Conservation (phyloP, 2,329 filamentous ascomycete genomes). For the Graphilbum ipis-grandicollis region DNA sequence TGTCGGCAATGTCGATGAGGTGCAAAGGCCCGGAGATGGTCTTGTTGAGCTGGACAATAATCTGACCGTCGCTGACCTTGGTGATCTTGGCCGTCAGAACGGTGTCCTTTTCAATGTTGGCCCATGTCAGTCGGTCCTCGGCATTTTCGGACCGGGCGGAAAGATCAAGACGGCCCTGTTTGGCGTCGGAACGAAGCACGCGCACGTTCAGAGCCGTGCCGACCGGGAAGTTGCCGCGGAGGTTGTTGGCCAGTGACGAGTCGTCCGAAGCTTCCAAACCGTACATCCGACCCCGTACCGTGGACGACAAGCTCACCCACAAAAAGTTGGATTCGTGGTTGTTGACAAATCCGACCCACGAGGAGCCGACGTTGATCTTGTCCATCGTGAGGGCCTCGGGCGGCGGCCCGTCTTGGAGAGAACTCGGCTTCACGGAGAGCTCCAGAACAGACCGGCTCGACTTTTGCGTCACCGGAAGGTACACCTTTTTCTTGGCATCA, state of each 20-base stretch:
- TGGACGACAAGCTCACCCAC: conserved; percentile 84
- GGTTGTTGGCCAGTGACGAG: conserved; percentile 56
- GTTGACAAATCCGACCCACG: conserved; percentile 75
- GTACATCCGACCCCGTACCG: conserved; percentile 67
- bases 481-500: conserved; percentile 77
- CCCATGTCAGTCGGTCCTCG: conserved; percentile 44
- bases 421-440: conserved; percentile 62
- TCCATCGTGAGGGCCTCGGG: conserved; percentile 46
- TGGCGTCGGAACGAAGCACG: conserved; percentile 56
- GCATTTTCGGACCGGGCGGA: conserved; percentile 49
- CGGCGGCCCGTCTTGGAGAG: conserved; percentile 28
- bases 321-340: conserved; percentile 64
- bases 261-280: conserved; percentile 79
- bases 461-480: conserved; percentile 79
- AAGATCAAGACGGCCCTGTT: conserved; percentile 64
- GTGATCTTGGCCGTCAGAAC: conserved; percentile 71
- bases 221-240: conserved; percentile 67
- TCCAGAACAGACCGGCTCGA: conserved; percentile 72
- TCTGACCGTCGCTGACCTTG: conserved; percentile 66
- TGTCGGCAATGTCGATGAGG: conserved; percentile 69
- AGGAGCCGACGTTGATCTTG: conserved; percentile 53
- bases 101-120: conserved; percentile 59
- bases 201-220: conserved; percentile 76
- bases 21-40: conserved; percentile 63
- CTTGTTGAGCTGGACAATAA: conserved; percentile 75